A percentile compares a stretch with the other conserved stretches of the same genome.
phyloP scores from a whole-genome alignment of 257 asterid species.

The Solanum peruvianum region DNA sequence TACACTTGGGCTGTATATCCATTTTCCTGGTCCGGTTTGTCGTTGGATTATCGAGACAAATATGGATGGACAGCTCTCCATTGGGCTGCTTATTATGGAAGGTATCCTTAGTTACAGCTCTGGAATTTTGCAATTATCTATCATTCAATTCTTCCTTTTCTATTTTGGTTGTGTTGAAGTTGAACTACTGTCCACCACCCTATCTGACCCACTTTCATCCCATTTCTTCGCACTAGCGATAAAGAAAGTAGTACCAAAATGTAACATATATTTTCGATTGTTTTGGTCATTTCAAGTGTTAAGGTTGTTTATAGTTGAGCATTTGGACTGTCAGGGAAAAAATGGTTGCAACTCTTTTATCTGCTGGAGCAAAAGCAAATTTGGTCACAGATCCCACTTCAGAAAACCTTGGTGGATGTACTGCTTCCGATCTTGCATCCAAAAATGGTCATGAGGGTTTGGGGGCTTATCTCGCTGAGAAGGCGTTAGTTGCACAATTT shows the following conservation, averaged over 20 bases:
- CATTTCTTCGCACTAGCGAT: background rate
- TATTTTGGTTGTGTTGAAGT: background rate
- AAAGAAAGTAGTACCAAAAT: background rate
- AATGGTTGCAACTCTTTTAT: slow-evolving; percentile 91
- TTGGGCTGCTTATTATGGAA: slow-evolving; percentile 95
- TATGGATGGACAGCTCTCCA: slow-evolving; percentile 96
- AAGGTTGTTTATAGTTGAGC: background rate
- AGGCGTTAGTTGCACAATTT: slow-evolving; percentile 64
- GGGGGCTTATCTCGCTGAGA: slow-evolving; percentile 94
- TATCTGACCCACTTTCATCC: background rate
- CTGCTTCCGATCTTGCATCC: slow-evolving; percentile 93
- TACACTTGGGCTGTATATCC: slow-evolving; percentile 87
- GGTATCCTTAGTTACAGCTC: slow-evolving; percentile 26
- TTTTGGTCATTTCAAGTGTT: background rate
- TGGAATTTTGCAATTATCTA: background rate
- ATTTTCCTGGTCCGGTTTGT: slow-evolving; percentile 67
- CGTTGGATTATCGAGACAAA: slow-evolving; percentile 90
- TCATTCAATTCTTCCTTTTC: background rate
- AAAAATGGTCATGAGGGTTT: slow-evolving; percentile 66
- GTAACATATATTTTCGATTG: background rate
- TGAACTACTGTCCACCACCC: background rate
- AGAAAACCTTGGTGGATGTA: slow-evolving; percentile 65
- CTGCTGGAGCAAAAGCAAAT: slow-evolving; percentile 88
- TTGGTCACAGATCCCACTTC: slow-evolving; percentile 86
- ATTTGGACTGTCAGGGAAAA: slow-evolving; percentile 54